Evolutionary conservation across 1,139 yeast genomes (phyloP), one percentile per base, ranked within the genome.

Genomic region (Hemisphaericaspora lyxosophila): DNA sequence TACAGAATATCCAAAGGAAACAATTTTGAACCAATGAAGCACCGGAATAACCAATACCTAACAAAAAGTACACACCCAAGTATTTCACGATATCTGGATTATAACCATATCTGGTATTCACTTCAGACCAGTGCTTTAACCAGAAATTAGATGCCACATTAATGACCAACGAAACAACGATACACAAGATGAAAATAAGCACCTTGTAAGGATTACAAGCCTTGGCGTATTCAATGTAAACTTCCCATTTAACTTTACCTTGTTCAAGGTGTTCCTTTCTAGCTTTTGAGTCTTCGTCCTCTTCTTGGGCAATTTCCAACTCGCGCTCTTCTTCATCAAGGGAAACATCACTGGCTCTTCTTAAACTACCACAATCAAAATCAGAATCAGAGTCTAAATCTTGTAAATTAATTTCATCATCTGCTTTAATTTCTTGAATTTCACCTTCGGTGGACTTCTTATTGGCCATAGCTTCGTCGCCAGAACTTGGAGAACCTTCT

Each of bases 111-210:
- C 61, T 67, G 4, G 89, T 74, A 57, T 92, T 92, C 26, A 85
- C 78, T 57, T 92, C 98, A 7, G 97, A 88, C 98, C 98, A 94
- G 59, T 88, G 90, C 59, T 92, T 92, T 54, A 92, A 78, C 98
- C 98, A 92, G 37, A 92, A 76, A 55, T 83, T 88, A 31, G 90
- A 62, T 14, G 46, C 47, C 43, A 62, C 59, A 41, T 80, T 75
- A 33, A 85, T 59, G 15, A 76, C 64, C 75, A 82, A 85, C 1
- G 89, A 73, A 12, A 62, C 39, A 15, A 83, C 54, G 31, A 80
- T 70, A 44, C 75, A 69, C 3, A 42, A 35, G 40, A 87, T 55
- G 55, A 82, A 81, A 3, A 82, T 49, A 0, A 68, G 26, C 13
- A 90, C 96, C 47, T 80, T 80, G 36, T 57, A 61, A n/a, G 86